Evolutionary conservation across 345 rosid genomes (phyloP).

Genomic region (Mallotus nudiflorus): DNA sequence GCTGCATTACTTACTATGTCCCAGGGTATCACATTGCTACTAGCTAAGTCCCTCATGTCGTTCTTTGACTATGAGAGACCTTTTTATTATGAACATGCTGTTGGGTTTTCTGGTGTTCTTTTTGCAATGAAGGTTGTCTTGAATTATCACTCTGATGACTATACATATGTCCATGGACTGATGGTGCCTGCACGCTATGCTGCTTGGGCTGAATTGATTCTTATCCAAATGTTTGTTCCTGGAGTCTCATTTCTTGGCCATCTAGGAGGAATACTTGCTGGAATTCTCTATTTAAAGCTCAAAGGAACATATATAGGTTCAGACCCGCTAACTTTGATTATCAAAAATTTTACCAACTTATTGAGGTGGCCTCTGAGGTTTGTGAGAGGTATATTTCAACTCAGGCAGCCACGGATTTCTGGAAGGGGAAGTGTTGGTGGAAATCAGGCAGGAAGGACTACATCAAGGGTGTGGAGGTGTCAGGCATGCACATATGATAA

Average conservation of each 20-base stretch:
- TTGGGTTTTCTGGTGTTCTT: constrained; percentile 90
- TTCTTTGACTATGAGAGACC: constrained; percentile 59
- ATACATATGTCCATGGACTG: constrained; percentile 63
- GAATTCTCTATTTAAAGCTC: constrained; percentile 69
- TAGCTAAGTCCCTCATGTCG: constrained; percentile 65
- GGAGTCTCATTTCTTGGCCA: constrained; percentile 91
- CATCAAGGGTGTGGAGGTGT: constrained; percentile 73
- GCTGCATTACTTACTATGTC: constrained; percentile 72
- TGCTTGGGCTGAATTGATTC: constrained; percentile 92
- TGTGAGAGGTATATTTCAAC: constrained; percentile 34
- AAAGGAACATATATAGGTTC: constrained; percentile 53
- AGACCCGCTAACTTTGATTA: constrained; percentile 49
- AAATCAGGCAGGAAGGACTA: constrained; percentile 36
- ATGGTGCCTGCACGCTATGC: constrained; percentile 73
- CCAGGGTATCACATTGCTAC: constrained; percentile 74
- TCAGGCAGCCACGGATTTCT: constrained; percentile 45
- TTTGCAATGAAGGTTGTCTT: constrained; percentile 96
- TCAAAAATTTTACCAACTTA: constrained; percentile 41
- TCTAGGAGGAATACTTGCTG: constrained; percentile 94
- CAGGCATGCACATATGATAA: constrained; percentile 86
- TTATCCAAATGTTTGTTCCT: constrained; percentile 87
- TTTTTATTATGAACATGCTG: constrained; percentile 65
- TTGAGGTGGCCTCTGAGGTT: constrained; percentile 67
- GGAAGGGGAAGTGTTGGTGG: constrained; percentile 80
- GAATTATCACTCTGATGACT: constrained; percentile 63